Base-by-base conservation (phyloP, 352 stramenopile species). In the Pythium volutum region DNA sequence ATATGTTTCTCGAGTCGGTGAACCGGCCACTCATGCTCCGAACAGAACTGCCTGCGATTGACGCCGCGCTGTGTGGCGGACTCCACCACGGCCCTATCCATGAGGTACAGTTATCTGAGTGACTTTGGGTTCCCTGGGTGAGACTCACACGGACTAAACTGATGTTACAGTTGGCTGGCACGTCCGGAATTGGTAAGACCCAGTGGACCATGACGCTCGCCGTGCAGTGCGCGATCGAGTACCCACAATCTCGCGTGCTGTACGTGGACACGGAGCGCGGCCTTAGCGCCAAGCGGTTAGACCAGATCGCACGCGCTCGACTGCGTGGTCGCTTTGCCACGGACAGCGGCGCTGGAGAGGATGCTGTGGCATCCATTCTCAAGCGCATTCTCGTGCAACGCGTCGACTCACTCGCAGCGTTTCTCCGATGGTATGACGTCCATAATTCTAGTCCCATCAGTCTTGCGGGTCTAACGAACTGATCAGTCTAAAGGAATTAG, bases 181-280 rank as follows among this genome's bases (percentile, higher is more conserved):
- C 80, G n/a, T 68, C 79, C 31, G 81, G 73, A 8, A 88, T 92
- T 29, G 85, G 85, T 41, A 94, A 94, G 63, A 87, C 74, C 43
- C 85, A 94, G 64, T 54, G 78, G 20, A 75, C 71, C 18, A 89
- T 92, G 80, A 88, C 79, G n/a, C 68, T 94, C 26, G 78, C 81
- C 3, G 81, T 91, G 41, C 64, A 76, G 15, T 93, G 81, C 47
- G 75, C 76, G 8, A 62, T 88, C 51, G 78, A 92, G 55, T 87
- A 91, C 58, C 73, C 72, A 5, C 64, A 84, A 5, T 67, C 71
- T 16, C 64, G 55, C 0, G 73, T 93, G 22, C 47, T 94, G 50
- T 94, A 84, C 59, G 77, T 91, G 45, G 82, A 94, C 46, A 75
- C 72, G 4, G 82, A 89, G 43, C 76, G 81, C 48, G 88, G 87